Evolutionary conservation across 495 filamentous ascomycete species (phyloP), one percentile per base, ranked within the genome.

Genomic region (Lasiosphaeriaceae sp.): DNA sequence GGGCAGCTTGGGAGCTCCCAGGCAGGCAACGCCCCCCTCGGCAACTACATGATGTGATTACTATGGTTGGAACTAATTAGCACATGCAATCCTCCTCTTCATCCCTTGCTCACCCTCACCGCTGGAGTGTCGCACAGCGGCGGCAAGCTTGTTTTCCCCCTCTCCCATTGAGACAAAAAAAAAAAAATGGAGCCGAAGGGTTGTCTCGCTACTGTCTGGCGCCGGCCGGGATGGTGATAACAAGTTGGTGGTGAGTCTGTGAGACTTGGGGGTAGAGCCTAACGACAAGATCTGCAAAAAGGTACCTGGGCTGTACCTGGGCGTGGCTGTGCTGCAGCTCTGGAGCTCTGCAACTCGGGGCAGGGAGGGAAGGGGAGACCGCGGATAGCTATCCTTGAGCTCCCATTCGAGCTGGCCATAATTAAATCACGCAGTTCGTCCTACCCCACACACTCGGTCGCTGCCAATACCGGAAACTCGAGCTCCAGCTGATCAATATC

Each of bases 311-410:
- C n/a, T 14, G 29, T 29, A 52, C 17, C 16, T 31, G 23, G 39
- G 35, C 20, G 49, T 17, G 49, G n/a, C 49, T 12, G 31, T 43
- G 39, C 39, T 43, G 39, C 39, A 20, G 35, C 6, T 23, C n/a
- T 37, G 50, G n/a, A 5, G 31, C 7, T 19, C n/a, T 41, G 29
- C 11, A 41, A 44, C 9, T 45, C 5, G 51, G 5, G 37, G 24
- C 23, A 22, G 29, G 16, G 17, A 7, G 4, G 12, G 9, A 6
- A 54, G 19, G 51, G 49, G 17, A 8, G 11, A 6, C 12, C 17
- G 52, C 52, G 52, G 52, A 47, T 55, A 55, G 52, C 14, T 55
- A 55, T 55, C 52, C 21, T 39, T 43, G 31, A 39, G 26, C 11
- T 48, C 52, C 52, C 52, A 55, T 55, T 55, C 24, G 52, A 47